A percentile compares a stretch with the other conserved stretches of the same genome.
phyloP scores from a whole-genome alignment of 192 early-diverging fungal species.

The Powellomyces hirtus region DNA sequence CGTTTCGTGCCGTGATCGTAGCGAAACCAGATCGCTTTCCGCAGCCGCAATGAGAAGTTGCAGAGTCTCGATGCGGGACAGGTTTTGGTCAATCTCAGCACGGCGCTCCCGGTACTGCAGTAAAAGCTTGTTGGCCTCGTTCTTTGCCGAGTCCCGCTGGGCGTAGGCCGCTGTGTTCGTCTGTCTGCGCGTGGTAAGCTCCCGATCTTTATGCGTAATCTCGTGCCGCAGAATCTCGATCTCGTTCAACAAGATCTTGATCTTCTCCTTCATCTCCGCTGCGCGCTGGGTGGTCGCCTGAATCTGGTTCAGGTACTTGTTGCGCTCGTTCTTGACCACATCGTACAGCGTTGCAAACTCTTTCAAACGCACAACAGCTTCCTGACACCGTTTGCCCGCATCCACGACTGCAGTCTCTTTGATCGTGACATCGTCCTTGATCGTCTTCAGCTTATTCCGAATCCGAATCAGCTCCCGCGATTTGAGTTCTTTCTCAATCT shows the following conservation, averaged over 20 bases:
- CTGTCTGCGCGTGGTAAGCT: conserved; percentile 52
- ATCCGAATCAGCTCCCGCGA: conserved; percentile 56
- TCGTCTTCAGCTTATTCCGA: conserved; percentile 36
- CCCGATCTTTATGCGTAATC: conserved; percentile 55
- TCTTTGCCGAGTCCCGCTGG: conserved; percentile 52
- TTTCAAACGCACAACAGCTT: conserved; percentile 44
- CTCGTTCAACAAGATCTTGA: conserved; percentile 62
- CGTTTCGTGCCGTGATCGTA: conserved; percentile 48
- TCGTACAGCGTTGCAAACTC: conserved; percentile 60
- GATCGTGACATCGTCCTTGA: conserved; percentile 48
- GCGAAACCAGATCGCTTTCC: conserved; percentile 52
- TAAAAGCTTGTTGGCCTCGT: conserved; percentile 60
- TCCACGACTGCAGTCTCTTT: conserved; percentile 56
- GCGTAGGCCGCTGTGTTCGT: conserved; percentile 56
- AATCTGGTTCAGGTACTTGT: conserved; percentile 63
- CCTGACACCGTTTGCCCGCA: conserved; percentile 49
- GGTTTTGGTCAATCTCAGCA: conserved; percentile 59
- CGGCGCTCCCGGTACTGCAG: conserved; percentile 49
- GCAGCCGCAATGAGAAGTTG: conserved; percentile 50
- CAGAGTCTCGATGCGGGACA: conserved; percentile 57
- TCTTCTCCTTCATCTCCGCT: conserved; percentile 67
- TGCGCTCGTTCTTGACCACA: conserved; percentile 63
- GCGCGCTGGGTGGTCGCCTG: conserved; percentile 56
- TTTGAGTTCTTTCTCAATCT: conserved; percentile 52
- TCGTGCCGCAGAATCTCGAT: conserved; percentile 62